Base-by-base conservation (phyloP, 2,329 filamentous ascomycete genomes). In the Aspergillus melleus region DNA sequence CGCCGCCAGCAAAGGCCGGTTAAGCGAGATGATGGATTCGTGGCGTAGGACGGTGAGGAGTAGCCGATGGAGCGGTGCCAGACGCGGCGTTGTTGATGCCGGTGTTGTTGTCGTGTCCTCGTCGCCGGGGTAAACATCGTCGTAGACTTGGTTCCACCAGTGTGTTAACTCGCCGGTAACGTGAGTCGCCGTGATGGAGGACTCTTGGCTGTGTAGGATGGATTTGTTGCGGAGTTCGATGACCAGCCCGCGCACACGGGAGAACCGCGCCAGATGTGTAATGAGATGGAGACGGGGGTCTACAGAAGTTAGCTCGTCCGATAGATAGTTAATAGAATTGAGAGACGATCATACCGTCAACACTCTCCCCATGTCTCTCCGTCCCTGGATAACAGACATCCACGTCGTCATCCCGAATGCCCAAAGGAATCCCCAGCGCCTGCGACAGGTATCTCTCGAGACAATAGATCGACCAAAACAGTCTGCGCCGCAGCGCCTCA, bases 401-500 rank as follows among this genome's bases (percentile, higher is more conserved):
- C 6, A 86, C 70, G 58, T 86, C 84, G 49, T 85, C 81, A 61
- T 86, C 84, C 54, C 80, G 79, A 11, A 87, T 81, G 20, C 81
- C 80, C 0, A 86, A 71, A 0, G 84, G 84, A 0, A 85, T 73
- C 0, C 84, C 84, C 2, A 86, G 77, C 0, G 83, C 83, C 51
- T 86, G 84, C 9, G 81, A 84, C 0, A 86, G 73, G 58, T 84
- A 81, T 50, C 84, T 76, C 49, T 86, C 84, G 0, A 85, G 70
- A 16, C 76, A 80, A 52, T 86, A 87, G 0, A 86, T 78, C 1
- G 81, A 81, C 83, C 84, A 86, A 61, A 86, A 86, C 0, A 86
- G 71, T 0, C 84, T 77, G 14, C 81, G 79, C 1, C 84, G 77
- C 32, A 83, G 77, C 2, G 79, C 75, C 2, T 74, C 76, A 47